Base-by-base conservation (phyloP, 129 eudicot species). In the Gnaphalium uliginosum region DNA sequence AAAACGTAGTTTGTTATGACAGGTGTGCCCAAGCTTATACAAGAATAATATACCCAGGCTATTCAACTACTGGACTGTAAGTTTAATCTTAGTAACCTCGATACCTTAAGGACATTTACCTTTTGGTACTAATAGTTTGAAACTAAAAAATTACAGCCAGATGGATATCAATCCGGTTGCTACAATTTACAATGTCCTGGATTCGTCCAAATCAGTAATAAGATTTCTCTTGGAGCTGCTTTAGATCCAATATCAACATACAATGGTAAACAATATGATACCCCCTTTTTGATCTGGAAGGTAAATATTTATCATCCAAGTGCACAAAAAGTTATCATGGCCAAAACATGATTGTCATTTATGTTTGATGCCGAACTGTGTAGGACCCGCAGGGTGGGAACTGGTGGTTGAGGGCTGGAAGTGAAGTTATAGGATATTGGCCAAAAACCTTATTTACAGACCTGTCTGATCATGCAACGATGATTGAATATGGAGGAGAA, bases 361-460 rank as follows among this genome's bases (percentile, higher is more conserved):
- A 23, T 58, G 2, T 56, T 43, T 43, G 46, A 39, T 70, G 24
- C 18, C 10, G n/a, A 41, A 15, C 17, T 9, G 37, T 61, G 71
- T 72, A 93, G 96, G 96, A 90, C 71, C 92, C 96, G 2, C 85
- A 80, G 56, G 88, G 81, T 17, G 92, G 89, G 26, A 83, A 93
- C 69, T 93, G 98, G 98, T 93, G 96, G 96, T 83, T 88, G 22
- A 91, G 77, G 66, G 86, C 90, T 46, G 96, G 98, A n/a, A 88
- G 89, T 35, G 64, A 81, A 4, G 41, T 90, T 73, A 89, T 89
- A 5, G 98, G 98, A 4, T 93, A 86, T 35, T 93, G 98, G 98
- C 98, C 98, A 24, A 46, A 92, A 6, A 64, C 68, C 18, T 80
- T 90, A 73, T 90, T 90, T 50, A 84, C 92, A 10, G 87, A 85